A percentile compares a stretch with the other conserved stretches of the same genome.
Conservation (phyloP, 495 filamentous ascomycete genomes). For the Trichodelitschia bisporula region DNA sequence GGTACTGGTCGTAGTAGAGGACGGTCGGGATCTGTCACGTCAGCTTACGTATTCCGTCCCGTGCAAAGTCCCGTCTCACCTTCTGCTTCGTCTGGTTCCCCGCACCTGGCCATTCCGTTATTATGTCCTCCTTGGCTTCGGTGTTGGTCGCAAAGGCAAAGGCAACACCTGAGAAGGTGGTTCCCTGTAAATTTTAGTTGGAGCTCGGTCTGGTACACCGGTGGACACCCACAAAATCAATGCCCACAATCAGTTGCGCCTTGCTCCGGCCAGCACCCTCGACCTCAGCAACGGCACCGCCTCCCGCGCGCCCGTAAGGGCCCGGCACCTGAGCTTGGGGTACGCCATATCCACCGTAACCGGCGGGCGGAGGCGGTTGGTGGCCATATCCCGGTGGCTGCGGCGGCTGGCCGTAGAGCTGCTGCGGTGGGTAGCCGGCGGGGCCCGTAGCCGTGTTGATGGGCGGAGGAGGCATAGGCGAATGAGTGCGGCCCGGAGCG, state of each 20-base stretch:
- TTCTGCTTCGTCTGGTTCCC: constrained; percentile 58
- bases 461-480: constrained; percentile 14
- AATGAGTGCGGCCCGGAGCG: constrained; percentile 11
- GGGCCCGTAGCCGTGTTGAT: constrained; percentile 11
- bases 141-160: constrained; percentile 55
- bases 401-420: constrained; percentile 8
- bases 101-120: constrained; percentile 53
- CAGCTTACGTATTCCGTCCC: not conserved
- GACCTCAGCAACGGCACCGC: constrained; percentile 42
- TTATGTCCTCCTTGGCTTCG: constrained; percentile 57
- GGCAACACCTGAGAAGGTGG: constrained; percentile 51
- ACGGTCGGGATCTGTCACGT: constrained; percentile 41
- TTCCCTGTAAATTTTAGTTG: constrained; percentile 24
- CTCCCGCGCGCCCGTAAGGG: constrained; percentile 6
- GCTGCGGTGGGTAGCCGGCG: constrained; percentile 6
- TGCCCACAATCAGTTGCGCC: constrained; percentile 57
- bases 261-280: constrained; percentile 65
- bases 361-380: constrained; percentile 8
- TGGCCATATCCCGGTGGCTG: constrained; percentile 13
- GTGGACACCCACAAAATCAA: constrained; percentile 44
- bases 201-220: not conserved
- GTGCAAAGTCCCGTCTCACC: constrained; percentile 16
- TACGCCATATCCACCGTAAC: constrained; percentile 7
- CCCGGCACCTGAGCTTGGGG: constrained; percentile 6
- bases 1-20: constrained; percentile 52